phyloP scores from a whole-genome alignment of 2,329 filamentous ascomycete genomes.

The Cylindrodendrum hubeiense region DNA sequence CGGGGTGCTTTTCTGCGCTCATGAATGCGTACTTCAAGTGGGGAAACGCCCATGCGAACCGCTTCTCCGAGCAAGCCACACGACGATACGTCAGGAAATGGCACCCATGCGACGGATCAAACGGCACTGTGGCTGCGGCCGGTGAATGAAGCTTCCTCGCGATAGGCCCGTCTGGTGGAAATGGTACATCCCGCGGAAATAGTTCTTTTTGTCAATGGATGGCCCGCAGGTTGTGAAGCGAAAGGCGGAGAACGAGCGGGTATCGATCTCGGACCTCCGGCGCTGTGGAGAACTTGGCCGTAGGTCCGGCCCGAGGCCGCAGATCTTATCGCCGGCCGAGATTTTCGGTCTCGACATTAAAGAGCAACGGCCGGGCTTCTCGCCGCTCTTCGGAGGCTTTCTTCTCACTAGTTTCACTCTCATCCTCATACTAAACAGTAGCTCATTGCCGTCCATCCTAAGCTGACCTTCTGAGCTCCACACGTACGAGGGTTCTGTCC shows the following conservation, averaged over 20 bases:
- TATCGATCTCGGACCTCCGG: background rate
- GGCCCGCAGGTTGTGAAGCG: background rate
- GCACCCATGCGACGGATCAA: background rate
- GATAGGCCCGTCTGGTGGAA: too few species aligned
- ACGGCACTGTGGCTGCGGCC: background rate
- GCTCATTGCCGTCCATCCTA: background rate
- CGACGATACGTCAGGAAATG: background rate
- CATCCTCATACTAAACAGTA: background rate
- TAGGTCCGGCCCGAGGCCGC: background rate
- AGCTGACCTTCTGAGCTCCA: too few species aligned
- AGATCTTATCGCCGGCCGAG: conserved; percentile 1
- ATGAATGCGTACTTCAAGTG: background rate
- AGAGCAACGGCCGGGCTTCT: background rate
- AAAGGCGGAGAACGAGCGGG: background rate
- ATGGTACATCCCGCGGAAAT: background rate
- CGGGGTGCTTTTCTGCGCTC: background rate
- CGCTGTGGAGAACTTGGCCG: background rate
- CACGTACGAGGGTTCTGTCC: too few species aligned
- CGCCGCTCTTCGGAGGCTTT: too few species aligned
- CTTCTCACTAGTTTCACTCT: background rate
- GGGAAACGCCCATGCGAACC: conserved; percentile 7
- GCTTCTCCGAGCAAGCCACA: conserved; percentile 10
- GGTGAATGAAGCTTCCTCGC: background rate
- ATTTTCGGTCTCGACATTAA: background rate
- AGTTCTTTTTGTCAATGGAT: background rate